These are phyloP conservation scores for Pulchroboletus neoregius DNA, from an alignment of 1,284 basidiomycete genomes.

Conservation along the genomic window DNA sequence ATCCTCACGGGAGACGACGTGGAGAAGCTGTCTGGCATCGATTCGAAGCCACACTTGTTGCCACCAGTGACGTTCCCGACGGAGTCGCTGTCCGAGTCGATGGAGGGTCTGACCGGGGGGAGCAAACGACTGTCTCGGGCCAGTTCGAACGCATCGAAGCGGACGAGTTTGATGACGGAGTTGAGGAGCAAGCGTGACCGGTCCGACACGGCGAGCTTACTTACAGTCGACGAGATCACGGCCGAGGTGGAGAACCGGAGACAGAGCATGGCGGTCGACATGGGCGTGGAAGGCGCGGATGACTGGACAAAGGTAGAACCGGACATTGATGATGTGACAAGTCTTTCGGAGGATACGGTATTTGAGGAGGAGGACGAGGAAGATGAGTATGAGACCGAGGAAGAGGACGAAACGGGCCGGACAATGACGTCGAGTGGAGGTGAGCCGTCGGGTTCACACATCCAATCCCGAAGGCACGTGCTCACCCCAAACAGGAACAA, in stretches of 20 bases:
- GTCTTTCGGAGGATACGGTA: constrained; percentile 42
- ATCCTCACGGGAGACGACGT: constrained; percentile 51
- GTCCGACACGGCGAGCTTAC: constrained; percentile 85
- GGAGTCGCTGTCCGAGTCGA: constrained; percentile 74
- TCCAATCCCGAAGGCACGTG: constrained; percentile 4
- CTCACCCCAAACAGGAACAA: constrained; percentile 54
- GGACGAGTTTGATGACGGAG: constrained; percentile 77
- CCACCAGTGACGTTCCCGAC: constrained; percentile 79
- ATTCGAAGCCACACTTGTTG: constrained; percentile 54
- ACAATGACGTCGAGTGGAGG: constrained; percentile 63
- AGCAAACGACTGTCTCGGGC: constrained; percentile 37
- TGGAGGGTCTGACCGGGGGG: constrained; percentile 53
- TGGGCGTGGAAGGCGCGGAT: constrained; percentile 49
- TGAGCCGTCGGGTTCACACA: constrained; percentile 32
- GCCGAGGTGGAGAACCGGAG: constrained; percentile 90
- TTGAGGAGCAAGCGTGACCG: constrained; percentile 75
- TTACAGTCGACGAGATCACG: constrained; percentile 98
- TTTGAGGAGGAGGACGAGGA: constrained; percentile 43
- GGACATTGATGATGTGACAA: constrained; percentile 39
- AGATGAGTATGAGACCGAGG: constrained; percentile 43
- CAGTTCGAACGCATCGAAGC: constrained; percentile 56
- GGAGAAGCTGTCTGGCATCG: constrained; percentile 32
- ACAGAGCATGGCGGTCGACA: constrained; percentile 46
- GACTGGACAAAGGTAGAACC: constrained; percentile 66
- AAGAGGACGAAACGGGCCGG: constrained; percentile 53